phyloP scores from a whole-genome alignment of 306 rosid genomes.

The Malus fusca region DNA sequence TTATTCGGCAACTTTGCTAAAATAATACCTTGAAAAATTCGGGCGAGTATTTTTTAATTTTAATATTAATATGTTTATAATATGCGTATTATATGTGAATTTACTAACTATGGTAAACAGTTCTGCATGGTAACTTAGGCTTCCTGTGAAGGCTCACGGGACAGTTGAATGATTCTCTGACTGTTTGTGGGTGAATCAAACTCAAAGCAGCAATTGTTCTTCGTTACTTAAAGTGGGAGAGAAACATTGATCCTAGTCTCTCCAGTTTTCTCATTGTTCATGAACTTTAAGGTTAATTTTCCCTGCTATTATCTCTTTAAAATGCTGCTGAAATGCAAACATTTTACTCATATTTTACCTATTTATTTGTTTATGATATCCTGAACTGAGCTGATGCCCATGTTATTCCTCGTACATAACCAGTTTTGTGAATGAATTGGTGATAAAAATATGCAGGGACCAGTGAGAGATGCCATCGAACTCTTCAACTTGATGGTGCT shows the following conservation, averaged over 20 bases:
- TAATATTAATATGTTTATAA: no score
- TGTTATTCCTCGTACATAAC: background rate
- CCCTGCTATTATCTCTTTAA: background rate
- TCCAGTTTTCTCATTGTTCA: background rate
- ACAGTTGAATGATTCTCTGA: background rate
- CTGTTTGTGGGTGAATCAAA: background rate
- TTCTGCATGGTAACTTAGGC: background rate
- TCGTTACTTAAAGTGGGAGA: background rate
- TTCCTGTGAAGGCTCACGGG: background rate
- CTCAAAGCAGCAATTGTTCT: background rate
- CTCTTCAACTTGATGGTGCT: constrained; percentile 29
- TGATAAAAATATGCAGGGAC: background rate
- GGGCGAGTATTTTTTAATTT: no score
- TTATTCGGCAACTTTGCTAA: background rate
- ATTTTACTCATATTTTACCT: background rate
- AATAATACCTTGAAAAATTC: no score
- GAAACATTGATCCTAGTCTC: background rate
- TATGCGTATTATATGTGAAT: no score
- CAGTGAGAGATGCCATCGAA: background rate
- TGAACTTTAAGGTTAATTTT: background rate
- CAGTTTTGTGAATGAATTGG: background rate
- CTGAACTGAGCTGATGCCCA: background rate
- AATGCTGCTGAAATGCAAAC: background rate
- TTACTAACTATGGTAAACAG: background rate
- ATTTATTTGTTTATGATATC: background rate